phyloP scores from a whole-genome alignment of 495 filamentous ascomycete genomes.

The Parathielavia appendiculata region DNA sequence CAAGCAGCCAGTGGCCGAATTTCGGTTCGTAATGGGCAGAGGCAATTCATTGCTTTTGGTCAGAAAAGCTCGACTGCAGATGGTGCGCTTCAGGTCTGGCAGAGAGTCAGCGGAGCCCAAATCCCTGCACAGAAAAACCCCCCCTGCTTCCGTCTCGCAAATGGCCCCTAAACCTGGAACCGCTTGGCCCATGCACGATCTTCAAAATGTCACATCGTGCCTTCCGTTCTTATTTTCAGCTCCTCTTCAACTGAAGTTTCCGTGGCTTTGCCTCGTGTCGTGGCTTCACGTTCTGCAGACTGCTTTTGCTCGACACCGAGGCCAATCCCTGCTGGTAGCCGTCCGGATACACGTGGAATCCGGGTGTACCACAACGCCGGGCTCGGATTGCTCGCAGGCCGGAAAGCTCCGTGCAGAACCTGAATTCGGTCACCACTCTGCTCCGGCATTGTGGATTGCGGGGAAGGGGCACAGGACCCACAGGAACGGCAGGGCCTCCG shows the following conservation, averaged over 20 bases:
- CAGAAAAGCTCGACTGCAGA: neutral
- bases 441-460: neutral
- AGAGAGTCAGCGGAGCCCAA: neutral
- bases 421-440: neutral
- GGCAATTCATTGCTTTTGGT: constrained; percentile 20
- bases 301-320: neutral
- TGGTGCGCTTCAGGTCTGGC: constrained; percentile 8
- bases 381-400: neutral
- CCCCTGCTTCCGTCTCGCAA: neutral
- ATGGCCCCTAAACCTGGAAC: constrained; percentile 6
- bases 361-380: neutral
- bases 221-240: neutral
- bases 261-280: neutral
- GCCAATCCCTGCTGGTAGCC: neutral
- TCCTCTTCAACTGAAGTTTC: neutral
- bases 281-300: neutral
- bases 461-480: neutral
- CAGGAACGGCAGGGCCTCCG: neutral
- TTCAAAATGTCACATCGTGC: constrained; percentile 3
- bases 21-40: constrained; percentile 31
- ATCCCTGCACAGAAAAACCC: neutral
- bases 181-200: constrained; percentile 11
- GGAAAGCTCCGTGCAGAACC: neutral
- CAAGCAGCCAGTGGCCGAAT: constrained; percentile 20
- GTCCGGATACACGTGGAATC: neutral